A percentile compares a stretch with the other conserved stretches of the same genome.
phyloP scores from a whole-genome alignment of 1,284 basidiomycete species.

The Agroathelia rolfsii region DNA sequence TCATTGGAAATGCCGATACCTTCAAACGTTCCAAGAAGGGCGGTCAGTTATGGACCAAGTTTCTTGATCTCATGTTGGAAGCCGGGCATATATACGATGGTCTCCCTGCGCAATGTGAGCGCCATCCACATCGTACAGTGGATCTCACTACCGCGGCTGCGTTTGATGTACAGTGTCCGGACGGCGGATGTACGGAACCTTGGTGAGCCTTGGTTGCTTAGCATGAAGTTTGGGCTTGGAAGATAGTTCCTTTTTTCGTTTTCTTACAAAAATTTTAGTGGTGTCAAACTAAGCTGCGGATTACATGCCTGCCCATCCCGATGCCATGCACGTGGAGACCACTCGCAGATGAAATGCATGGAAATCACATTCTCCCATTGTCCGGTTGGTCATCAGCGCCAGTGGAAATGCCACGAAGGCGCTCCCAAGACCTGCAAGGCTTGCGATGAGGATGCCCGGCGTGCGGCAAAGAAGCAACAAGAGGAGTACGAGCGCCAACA shows the following conservation, averaged over 20 bases:
- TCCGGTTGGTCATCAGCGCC: conserved; percentile 15
- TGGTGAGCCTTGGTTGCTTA: conserved; percentile 15
- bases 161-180: conserved; percentile 20
- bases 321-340: conserved; percentile 21
- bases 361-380: conserved; percentile 13
- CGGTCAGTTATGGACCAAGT: conserved; percentile 15
- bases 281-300: conserved; percentile 14
- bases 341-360: conserved; percentile 22
- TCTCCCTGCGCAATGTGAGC: conserved; percentile 20
- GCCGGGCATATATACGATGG: conserved; percentile 20
- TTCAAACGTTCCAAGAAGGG: conserved; percentile 19
- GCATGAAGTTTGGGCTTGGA: neutral
- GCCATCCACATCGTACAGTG: conserved; percentile 16
- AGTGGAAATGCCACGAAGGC: conserved; percentile 16
- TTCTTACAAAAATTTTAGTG: conserved; percentile 10
- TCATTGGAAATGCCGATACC: conserved; percentile 23
- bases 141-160: conserved; percentile 16
- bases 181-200: conserved; percentile 21
- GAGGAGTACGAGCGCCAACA: conserved; percentile 15
- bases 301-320: conserved; percentile 18
- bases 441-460: conserved; percentile 17
- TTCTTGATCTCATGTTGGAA: conserved; percentile 16
- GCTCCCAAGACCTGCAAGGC: conserved; percentile 14
- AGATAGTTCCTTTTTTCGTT: neutral
- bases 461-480: conserved; percentile 15